Percentiles rank a stretch among this genome's conserved stretches.
phyloP scores from a whole-genome alignment of 2,329 filamentous ascomycete genomes.

The Colletotrichum lindemuthianum region DNA sequence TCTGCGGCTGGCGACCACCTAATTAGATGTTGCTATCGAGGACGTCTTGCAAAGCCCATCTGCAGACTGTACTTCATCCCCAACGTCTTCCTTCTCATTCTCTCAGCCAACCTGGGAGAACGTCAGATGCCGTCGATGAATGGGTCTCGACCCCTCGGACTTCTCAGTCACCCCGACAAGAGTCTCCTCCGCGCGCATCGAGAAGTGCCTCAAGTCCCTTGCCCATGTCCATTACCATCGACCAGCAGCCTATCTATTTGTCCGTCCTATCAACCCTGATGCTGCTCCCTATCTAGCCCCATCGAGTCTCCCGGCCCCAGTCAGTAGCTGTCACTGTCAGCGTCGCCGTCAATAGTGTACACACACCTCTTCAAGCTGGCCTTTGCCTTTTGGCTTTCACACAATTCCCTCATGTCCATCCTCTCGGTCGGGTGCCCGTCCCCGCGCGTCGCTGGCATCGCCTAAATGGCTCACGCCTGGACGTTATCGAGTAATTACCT shows the following conservation, averaged over 20 bases:
- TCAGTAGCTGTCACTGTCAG: neutral
- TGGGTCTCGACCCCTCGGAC: neutral
- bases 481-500: constrained; percentile 25
- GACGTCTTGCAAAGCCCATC: too few relatives aligned
- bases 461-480: neutral
- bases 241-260: constrained; percentile 29
- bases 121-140: too few relatives aligned
- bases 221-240: constrained; percentile 6
- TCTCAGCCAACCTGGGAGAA: neutral
- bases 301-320: constrained; percentile 1
- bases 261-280: constrained; percentile 28
- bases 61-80: too few relatives aligned
- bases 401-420: neutral
- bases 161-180: neutral
- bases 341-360: neutral
- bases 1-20: neutral
- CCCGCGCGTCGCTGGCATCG: constrained; percentile 10
- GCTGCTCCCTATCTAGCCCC: constrained; percentile 22
- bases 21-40: neutral
- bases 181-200: neutral
- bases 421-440: constrained; percentile 20
- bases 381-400: neutral
- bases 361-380: neutral
- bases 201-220: neutral
- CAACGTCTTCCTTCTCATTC: neutral